Percentiles rank a stretch among this genome's conserved stretches.
Conservation (phyloP, 768 basidiomycete genomes). For the Hirschioporus abietinus region DNA sequence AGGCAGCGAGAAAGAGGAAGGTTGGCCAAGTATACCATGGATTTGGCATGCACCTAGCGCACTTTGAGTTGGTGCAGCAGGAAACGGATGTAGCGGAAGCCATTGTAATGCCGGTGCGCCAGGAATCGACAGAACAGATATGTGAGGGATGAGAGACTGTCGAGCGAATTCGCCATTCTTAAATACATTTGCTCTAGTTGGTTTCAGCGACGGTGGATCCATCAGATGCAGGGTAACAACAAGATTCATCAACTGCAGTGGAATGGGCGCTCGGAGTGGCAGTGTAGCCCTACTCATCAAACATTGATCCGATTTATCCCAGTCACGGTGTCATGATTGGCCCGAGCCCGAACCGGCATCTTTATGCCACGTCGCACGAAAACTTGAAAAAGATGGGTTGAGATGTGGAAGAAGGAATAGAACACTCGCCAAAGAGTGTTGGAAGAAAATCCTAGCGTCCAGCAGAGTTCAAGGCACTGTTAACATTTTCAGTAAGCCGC, state of each 20-base stretch:
- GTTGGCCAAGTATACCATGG: not conserved
- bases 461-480: no score
- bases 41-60: not conserved
- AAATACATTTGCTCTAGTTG: not conserved
- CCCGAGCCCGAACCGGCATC: no score
- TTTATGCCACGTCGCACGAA: no score
- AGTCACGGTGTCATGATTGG: no score
- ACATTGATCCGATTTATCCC: not conserved
- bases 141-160: not conserved
- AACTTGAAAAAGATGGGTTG: no score
- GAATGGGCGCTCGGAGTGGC: not conserved
- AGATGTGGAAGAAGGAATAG: no score
- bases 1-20: not conserved
- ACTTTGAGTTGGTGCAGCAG: not conserved
- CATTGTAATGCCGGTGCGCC: not conserved
- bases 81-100: not conserved
- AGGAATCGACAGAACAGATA: not conserved
- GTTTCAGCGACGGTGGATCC: not conserved
- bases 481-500: no score
- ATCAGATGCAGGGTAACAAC: not conserved
- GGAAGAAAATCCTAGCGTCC: no score
- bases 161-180: not conserved
- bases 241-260: not conserved
- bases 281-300: not conserved
- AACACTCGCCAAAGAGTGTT: no score